Base-by-base conservation (phyloP, 2,329 filamentous ascomycete species). In the Aspergillus sp. region DNA sequence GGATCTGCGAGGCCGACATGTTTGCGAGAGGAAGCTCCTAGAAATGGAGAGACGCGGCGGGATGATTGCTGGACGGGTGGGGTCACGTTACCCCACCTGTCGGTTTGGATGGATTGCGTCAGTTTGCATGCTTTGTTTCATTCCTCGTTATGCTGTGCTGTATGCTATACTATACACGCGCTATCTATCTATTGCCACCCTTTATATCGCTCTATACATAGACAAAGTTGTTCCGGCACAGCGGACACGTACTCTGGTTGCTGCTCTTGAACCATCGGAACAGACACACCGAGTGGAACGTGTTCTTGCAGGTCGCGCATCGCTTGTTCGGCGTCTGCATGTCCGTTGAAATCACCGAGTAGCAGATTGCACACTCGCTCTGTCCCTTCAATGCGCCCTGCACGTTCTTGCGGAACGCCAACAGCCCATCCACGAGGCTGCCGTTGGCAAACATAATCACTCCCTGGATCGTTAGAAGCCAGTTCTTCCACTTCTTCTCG, bases 201-300 rank as follows among this genome's bases (percentile, higher is more conserved):
- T 7, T 52, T 51, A 24, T 51, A 29, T 51, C 49, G 18, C 51
- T 39, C 56, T 61, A 67, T 49, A 68, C 63, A 56, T 65, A 65
- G 22, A 58, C 84, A 74, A 97, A 97, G 22, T 90, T 88, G 73
- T 96, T 96, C 68, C 95, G 84, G 77, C 95, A 99, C 64, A 99
- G 80, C 52, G 95, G 95, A 76, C 95, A 99, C 52, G 90, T 94
- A 70, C 90, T 95, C 71, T 91, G 89, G 75, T 91, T 96, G 73
- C 92, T 96, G 68, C 85, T 94, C 82, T 91, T 90, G 81, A 99
- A 98, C 95, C 95, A 99, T 78, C 94, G 93, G 80, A 92, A 96
- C 77, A 99, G 77, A 78, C 95, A 99, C 2, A 86, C 85, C 1
- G 89, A 85, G 77, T 99, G 95, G 81, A 98, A 99, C 55, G 90